Base-by-base conservation (phyloP, 2,329 filamentous ascomycete species). In the Chaetomiaceae sp. region DNA sequence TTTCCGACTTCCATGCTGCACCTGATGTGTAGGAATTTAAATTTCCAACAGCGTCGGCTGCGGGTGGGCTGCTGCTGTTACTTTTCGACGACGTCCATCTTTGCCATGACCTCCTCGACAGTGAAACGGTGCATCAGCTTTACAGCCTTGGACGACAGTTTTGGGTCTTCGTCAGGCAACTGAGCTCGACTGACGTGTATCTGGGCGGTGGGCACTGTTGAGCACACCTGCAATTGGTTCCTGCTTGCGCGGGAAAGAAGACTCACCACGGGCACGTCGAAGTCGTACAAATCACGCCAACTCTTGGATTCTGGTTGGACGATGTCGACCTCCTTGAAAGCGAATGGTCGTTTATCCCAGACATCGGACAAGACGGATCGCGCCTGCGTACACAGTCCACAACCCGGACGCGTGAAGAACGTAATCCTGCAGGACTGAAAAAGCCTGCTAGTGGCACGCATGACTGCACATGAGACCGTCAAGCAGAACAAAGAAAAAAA, bases 81-180 rank as follows among this genome's bases (percentile, higher is more conserved):
- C 44, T 63, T 60, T 58, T 79, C 76, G 11, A 77, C 78, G 33
- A 76, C 70, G 62, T 90, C 81, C 85, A 91, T 89, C 66, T 84
- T 80, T 16, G 74, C 75, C 56, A 81, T 73, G 2, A 92, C 80
- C 54, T 90, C 79, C 4, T 82, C 79, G 23, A 78, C 71, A 0
- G 80, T 85, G 68, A 91, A 89, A 16, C 85, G 78, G 67, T 91
- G 88, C 87, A 91, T 91, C 43, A 91, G 73, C 67, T 90, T 90
- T 51, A 79, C 70, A 1, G 85, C 83, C 56, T 81, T 73, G 5
- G 77, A 76, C 1, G 79, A 79, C 3, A 76, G 78, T 51, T 74
- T 71, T 3, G 81, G 75, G 21, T 77, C 69, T 58, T 81, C 81
- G 47, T 76, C 73, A 10, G 72, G 71, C 1, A 74, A 67, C 7